Evolutionary conservation across 2,329 filamentous ascomycete species (phyloP).

Genomic region (Penicillium brevicompactum): DNA sequence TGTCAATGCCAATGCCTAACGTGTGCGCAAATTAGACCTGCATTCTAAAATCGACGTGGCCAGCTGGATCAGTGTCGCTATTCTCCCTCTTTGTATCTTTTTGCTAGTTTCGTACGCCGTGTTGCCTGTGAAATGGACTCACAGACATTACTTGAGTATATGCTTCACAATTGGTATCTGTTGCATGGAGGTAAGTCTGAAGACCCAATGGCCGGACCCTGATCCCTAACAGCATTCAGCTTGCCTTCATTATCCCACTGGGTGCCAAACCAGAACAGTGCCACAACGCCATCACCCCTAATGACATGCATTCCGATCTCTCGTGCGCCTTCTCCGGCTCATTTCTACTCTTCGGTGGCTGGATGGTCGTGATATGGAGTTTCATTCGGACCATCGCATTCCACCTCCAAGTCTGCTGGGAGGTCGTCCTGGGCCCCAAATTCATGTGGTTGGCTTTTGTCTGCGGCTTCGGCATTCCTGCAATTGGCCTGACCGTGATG

Average conservation of each 20-base stretch:
- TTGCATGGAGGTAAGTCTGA: conserved; percentile 71
- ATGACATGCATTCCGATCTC: conserved; percentile 81
- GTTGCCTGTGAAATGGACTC: conserved; percentile 84
- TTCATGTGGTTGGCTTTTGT: conserved; percentile 87
- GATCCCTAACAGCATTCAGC: conserved; percentile 48
- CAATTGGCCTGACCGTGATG: conserved; percentile 72
- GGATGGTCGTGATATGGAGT: conserved; percentile 81
- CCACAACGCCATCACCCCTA: conserved; percentile 85
- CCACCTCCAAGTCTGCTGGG: conserved; percentile 98
- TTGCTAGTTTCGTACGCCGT: conserved; percentile 77
- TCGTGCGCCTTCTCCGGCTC: conserved; percentile 88
- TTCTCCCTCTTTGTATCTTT: conserved; percentile 72
- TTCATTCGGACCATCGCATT: conserved; percentile 88
- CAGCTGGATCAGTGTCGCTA: conserved; percentile 80
- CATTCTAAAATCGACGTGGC: conserved; percentile 63
- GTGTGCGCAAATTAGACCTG: conserved; percentile 44
- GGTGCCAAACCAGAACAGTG: conserved; percentile 79
- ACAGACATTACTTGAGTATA: conserved; percentile 89
- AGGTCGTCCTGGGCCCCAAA: conserved; percentile 79
- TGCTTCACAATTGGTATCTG: conserved; percentile 76
- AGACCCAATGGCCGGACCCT: background rate
- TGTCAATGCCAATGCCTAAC: conserved; percentile 12
- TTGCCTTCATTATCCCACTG: conserved; percentile 89
- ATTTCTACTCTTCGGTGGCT: conserved; percentile 82
- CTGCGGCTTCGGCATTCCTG: conserved; percentile 81